These are phyloP conservation scores for Dendrobium huoshanense DNA, from an alignment of 106 monocot species.

Conservation along the genomic window DNA sequence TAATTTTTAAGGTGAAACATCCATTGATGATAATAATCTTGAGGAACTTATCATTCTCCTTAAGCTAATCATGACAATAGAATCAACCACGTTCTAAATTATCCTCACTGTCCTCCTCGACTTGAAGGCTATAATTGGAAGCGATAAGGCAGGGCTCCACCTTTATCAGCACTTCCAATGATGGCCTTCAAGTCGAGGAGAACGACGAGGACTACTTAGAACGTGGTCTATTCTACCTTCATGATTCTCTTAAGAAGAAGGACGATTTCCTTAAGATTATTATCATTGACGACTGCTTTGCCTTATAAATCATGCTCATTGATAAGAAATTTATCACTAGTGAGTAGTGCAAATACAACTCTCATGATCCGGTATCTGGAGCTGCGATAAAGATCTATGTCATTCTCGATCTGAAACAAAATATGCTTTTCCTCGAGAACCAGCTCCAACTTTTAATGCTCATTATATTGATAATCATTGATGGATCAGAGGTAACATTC, in stretches of 20 bases:
- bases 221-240: background rate
- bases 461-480: background rate
- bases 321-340: background rate
- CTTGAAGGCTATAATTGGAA: background rate
- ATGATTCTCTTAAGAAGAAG: background rate
- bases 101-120: no score
- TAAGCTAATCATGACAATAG: background rate
- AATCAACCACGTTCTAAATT: background rate
- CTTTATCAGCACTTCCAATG: background rate
- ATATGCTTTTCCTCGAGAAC: constrained; percentile 5
- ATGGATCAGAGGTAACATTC: background rate
- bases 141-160: background rate
- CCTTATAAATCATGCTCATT: background rate
- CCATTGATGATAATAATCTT: no score
- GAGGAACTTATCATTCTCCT: background rate
- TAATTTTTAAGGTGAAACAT: no score
- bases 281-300: background rate
- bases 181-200: background rate
- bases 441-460: background rate
- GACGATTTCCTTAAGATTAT: background rate
- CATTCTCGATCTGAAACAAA: background rate
- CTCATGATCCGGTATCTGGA: background rate
- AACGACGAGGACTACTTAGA: background rate
- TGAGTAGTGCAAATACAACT: background rate
- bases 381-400: background rate